A percentile compares a stretch with the other conserved stretches of the same genome.
Conservation (phyloP, 768 basidiomycete genomes). For the Hypholoma sublateritium region DNA sequence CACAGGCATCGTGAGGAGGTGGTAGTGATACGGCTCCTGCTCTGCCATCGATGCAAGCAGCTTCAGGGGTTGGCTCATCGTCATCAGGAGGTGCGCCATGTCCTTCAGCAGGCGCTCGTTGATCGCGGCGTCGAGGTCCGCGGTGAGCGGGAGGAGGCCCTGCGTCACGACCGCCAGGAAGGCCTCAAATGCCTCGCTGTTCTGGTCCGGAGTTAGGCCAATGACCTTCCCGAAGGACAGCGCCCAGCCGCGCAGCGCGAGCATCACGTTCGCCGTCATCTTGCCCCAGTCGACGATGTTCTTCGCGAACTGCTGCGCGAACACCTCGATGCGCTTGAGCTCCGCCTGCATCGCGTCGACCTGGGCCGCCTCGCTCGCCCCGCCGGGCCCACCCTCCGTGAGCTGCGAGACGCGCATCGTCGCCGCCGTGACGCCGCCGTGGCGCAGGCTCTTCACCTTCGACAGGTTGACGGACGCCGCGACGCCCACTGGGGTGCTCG, state of each 20-base stretch:
- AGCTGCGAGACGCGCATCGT: conserved; percentile 22
- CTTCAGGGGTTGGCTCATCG: conserved; percentile 61
- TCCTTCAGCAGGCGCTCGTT: conserved; percentile 55
- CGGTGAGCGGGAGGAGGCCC: conserved; percentile 50
- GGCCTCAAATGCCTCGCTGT: conserved; percentile 68
- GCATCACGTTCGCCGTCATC: conserved; percentile 47
- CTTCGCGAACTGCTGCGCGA: conserved; percentile 62
- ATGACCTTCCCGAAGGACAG: conserved; percentile 66
- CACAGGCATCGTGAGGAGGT: conserved; percentile 65
- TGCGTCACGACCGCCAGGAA: conserved; percentile 60
- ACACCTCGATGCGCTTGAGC: conserved; percentile 54
- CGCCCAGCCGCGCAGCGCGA: conserved; percentile 60
- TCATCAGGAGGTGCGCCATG: conserved; percentile 55
- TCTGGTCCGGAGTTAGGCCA: conserved; percentile 48
- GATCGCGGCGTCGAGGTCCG: conserved; percentile 53
- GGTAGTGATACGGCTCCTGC: conserved; percentile 71
- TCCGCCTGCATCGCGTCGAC: conserved; percentile 58
- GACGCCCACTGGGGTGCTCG: conserved; percentile 42
- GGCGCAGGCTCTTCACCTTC: conserved; percentile 57
- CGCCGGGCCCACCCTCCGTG: conserved; percentile 9
- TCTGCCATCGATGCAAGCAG: conserved; percentile 72
- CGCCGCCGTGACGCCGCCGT: conserved; percentile 27
- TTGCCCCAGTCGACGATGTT: conserved; percentile 64
- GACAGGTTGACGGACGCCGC: conserved; percentile 56
- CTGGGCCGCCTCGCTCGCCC: conserved; percentile 40